These are phyloP conservation scores for Hippophae rhamnoides DNA, from an alignment of 306 rosid species.

Conservation along the genomic window DNA sequence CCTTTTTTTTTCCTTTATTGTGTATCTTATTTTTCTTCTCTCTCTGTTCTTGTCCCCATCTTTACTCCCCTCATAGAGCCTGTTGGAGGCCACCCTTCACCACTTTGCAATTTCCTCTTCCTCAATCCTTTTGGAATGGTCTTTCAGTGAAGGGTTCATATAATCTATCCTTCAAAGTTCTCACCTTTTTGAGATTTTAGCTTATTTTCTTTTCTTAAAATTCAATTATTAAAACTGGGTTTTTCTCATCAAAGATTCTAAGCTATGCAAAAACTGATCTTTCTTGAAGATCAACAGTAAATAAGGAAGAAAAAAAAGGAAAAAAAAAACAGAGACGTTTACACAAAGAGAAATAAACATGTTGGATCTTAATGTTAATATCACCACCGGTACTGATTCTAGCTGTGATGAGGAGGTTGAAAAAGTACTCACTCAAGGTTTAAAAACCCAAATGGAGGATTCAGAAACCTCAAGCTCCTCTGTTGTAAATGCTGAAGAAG, in stretches of 20 bases:
- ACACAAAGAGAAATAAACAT: not conserved
- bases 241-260: not conserved
- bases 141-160: too few species aligned
- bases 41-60: too few species aligned
- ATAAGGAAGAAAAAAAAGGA: not conserved
- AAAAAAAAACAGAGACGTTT: not conserved
- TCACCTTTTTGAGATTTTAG: not conserved
- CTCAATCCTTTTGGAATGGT: too few species aligned
- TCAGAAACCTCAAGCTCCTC: conserved; percentile 37
- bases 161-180: not conserved
- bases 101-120: too few species aligned
- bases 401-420: conserved; percentile 14
- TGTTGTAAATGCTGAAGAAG: conserved; percentile 33
- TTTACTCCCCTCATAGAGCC: not conserved
- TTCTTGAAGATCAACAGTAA: conserved; percentile 1
- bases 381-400: conserved; percentile 2
- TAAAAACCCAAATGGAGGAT: conserved; percentile 21
- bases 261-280: not conserved
- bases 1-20: not conserved
- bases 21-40: too few species aligned
- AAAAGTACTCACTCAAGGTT: conserved; percentile 4
- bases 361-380: conserved; percentile 46
- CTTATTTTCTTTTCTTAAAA: not conserved
- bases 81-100: not conserved
- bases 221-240: conserved; percentile 5